Conservation (phyloP, 2,329 filamentous ascomycete genomes). For the Arachnomyces sp. region DNA sequence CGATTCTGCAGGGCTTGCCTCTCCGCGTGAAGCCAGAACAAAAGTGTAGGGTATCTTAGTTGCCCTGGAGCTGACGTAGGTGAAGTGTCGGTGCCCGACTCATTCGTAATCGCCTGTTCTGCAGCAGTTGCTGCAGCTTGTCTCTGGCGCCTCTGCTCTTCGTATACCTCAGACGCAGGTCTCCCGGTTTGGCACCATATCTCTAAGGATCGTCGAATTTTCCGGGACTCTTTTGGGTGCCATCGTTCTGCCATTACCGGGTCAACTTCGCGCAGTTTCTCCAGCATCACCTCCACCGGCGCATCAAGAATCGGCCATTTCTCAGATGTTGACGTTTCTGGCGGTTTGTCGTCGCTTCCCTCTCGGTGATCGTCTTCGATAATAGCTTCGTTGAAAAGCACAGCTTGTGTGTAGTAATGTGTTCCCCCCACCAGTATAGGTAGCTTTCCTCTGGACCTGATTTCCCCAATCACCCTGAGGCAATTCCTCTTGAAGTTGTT, state of each 20-base stretch:
- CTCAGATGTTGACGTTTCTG: slow-evolving; percentile 23
- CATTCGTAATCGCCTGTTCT: slow-evolving; percentile 14
- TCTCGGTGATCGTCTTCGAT: slow-evolving; percentile 29
- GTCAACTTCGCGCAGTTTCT: slow-evolving; percentile 69
- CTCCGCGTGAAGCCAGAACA: slow-evolving; percentile 83
- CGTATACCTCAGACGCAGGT: slow-evolving; percentile 77
- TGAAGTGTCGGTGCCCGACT: slow-evolving; percentile 9
- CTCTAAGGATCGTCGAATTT: slow-evolving; percentile 81
- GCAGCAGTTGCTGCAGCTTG: neutral
- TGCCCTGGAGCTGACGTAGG: slow-evolving; percentile 15
- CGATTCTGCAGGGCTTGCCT: slow-evolving; percentile 59
- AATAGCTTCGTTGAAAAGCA: slow-evolving; percentile 70
- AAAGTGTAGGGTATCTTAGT: slow-evolving; percentile 51
- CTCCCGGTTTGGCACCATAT: slow-evolving; percentile 79
- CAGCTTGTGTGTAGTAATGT: slow-evolving; percentile 85
- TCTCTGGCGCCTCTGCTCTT: slow-evolving; percentile 53
- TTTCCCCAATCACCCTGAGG: slow-evolving; percentile 62
- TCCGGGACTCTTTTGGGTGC: slow-evolving; percentile 88
- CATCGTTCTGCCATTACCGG: slow-evolving; percentile 81
- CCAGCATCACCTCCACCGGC: slow-evolving; percentile 61
- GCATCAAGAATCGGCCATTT: slow-evolving; percentile 64
- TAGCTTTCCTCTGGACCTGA: slow-evolving; percentile 65
- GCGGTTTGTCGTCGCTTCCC: slow-evolving; percentile 19
- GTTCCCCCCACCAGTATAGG: slow-evolving; percentile 92
- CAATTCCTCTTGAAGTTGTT: slow-evolving; percentile 67